Base-by-base conservation (phyloP, 805 yeast species). In the Ogataea trehaloabstinens region DNA sequence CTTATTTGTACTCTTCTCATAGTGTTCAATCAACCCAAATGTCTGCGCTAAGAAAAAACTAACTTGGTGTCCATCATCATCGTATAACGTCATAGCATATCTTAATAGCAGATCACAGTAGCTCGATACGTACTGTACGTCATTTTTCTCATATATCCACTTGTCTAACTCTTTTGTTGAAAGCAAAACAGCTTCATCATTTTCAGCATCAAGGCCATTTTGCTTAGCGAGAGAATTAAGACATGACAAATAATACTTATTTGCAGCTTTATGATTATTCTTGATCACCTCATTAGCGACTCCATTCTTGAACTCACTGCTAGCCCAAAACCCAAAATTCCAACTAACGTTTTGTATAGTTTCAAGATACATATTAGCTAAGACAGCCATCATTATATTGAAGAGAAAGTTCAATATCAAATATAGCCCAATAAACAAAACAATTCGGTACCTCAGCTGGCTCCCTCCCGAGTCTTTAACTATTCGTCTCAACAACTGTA, bases 401-500 rank as follows among this genome's bases (percentile, higher is more conserved):
- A 64, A 64, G 4, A 53, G 19, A 28, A 63, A 49, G 30, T 60
- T 65, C 50, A 74, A 64, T 3, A 70, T 56, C 20, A 68, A 49
- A 49, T 71, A 74, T 18, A 66, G 53, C 3, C 69, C 52, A 24
- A 74, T 60, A 11, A 75, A 69, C 28, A 65, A 32, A 36, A 74
- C 59, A 1, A 77, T 54, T 48, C 72, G 61, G 40, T 61, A 63
- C 57, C 77, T 64, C 50, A 74, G 64, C 5, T 71, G 64, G 15
- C 70, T 52, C 32, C 68, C 61, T 42, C 78, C 69, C 6, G 59
- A 47, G 21, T 55, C 57, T 35, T 52, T 48, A 7, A 61, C 35
- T 51, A 55, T 54, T 11, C 36, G 38, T 19, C 47, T 48, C 22
- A 62, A 50, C 5, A 42, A 40, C 35, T 41, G 41, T 19, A 62